Percentiles rank a stretch among this genome's conserved stretches.
These are phyloP conservation scores for Mucor piriformis DNA, from an alignment of 371 early-diverging fungal species.

Conservation along the genomic window DNA sequence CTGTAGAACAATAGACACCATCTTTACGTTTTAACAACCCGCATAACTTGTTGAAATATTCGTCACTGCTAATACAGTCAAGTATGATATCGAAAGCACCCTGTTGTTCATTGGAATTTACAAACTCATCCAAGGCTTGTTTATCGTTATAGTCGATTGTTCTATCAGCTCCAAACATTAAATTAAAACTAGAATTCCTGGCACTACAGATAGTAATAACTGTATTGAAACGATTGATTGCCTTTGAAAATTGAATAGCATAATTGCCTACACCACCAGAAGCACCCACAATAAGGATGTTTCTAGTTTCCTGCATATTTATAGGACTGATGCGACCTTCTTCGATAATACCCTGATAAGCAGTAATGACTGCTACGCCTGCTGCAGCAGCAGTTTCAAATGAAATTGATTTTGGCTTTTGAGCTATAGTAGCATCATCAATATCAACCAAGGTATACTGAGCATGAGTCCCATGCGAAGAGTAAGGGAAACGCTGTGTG, in stretches of 20 bases:
- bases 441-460: constrained; percentile 36
- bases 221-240: constrained; percentile 36
- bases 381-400: constrained; percentile 49
- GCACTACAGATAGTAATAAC: constrained; percentile 62
- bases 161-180: constrained; percentile 54
- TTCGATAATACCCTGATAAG: constrained; percentile 32
- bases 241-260: constrained; percentile 65
- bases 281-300: constrained; percentile 54
- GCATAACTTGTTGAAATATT: constrained; percentile 32
- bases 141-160: constrained; percentile 57
- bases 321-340: background rate
- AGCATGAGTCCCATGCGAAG: constrained; percentile 44
- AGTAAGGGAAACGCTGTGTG: constrained; percentile 15
- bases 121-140: constrained; percentile 27
- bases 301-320: background rate
- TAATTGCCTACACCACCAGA: constrained; percentile 61
- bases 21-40: constrained; percentile 23
- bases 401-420: constrained; percentile 41
- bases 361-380: constrained; percentile 35
- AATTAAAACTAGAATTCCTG: constrained; percentile 49
- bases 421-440: constrained; percentile 28
- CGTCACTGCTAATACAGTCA: constrained; percentile 54
- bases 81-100: constrained; percentile 40
- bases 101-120: background rate
- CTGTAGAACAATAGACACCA: constrained; percentile 42